A percentile compares a stretch with the other conserved stretches of the same genome.
These are phyloP conservation scores for Claviceps digitariae DNA, from an alignment of 2,329 filamentous ascomycete genomes.

Conservation along the genomic window DNA sequence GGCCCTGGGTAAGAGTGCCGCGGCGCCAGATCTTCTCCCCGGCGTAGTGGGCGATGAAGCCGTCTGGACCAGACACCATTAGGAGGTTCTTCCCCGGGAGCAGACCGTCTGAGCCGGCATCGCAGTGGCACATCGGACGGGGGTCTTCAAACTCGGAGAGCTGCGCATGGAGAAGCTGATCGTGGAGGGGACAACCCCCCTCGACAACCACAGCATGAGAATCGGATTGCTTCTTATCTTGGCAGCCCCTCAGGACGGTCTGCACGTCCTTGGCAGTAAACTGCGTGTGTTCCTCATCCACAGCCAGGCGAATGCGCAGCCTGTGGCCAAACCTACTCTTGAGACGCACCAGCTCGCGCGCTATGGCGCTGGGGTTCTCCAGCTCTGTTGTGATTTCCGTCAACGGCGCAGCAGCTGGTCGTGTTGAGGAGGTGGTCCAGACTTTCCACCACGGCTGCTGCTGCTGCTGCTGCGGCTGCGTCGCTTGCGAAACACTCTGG, in stretches of 20 bases:
- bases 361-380: constrained; percentile 32
- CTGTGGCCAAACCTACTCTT: constrained; percentile 41
- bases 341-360: constrained; percentile 48
- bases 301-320: constrained; percentile 58
- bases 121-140: constrained; percentile 14
- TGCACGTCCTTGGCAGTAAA: constrained; percentile 43
- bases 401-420: constrained; percentile 5
- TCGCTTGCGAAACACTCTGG: constrained; percentile 10
- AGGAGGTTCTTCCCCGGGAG: constrained; percentile 47
- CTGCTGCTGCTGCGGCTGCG: not conserved
- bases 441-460: constrained; percentile 14
- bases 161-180: constrained; percentile 16
- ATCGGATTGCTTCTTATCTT: not conserved
- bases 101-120: constrained; percentile 7
- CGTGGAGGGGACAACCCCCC: constrained; percentile 17
- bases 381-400: constrained; percentile 11
- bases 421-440: constrained; percentile 7
- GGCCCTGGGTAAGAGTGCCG: constrained; percentile 62
- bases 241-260: constrained; percentile 12
- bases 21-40: constrained; percentile 64
- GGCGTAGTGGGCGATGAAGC: constrained; percentile 70
- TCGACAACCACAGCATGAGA: not conserved
- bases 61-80: constrained; percentile 82
- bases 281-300: constrained; percentile 64
- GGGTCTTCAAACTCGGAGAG: constrained; percentile 19